Base-by-base conservation (phyloP, 2,329 filamentous ascomycete species). In the Aspergillus uvarum region DNA sequence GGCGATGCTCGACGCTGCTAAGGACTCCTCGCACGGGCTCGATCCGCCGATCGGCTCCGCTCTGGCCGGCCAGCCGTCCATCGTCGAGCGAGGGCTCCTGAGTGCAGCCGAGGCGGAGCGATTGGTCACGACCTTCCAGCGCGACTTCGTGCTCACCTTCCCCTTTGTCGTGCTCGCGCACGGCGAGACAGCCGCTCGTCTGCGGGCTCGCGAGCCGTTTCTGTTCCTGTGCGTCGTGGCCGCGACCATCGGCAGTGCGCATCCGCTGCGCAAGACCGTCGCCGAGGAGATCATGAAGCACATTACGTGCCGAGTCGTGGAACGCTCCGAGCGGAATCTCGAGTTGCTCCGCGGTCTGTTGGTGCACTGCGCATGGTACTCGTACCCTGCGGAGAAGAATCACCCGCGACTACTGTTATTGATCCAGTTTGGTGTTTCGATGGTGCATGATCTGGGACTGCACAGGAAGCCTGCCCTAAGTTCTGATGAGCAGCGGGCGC, bases 241-340 rank as follows among this genome's bases (percentile, higher is more conserved):
- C 6, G 64, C 66, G 47, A 58, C 60, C 4, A 65, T 68, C 51
- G 58, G 65, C 49, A 67, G 62, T 63, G 26, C 56, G 19, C 65
- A 67, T 24, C 63, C 61, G 56, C 60, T 68, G 22, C 63, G 63
- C 54, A 60, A 59, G 54, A 55, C 14, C 8, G 58, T 68, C 22
- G 26, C 51, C 5, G 65, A 68, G 21, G 67, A 68, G 51, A 63
- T 68, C n/a, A 68, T 68, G 62, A 63, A 63, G 29, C 67, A 68
- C 26, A 47, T 68, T 22, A 59, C 50, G 2, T 48, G 19, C n/a
- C 54, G 66, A 19, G 16, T 68, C 47, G 62, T 69, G 35, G 59
- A 44, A 56, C 56, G 56, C 5, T 68, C 66, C 3, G 67, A 69
- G 63, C 65, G 67, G 47, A 69, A 63, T 55, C 61, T 68, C 5